Conservation (phyloP, 2,329 filamentous ascomycete species). For the Myriosclerotinia duriaeana region DNA sequence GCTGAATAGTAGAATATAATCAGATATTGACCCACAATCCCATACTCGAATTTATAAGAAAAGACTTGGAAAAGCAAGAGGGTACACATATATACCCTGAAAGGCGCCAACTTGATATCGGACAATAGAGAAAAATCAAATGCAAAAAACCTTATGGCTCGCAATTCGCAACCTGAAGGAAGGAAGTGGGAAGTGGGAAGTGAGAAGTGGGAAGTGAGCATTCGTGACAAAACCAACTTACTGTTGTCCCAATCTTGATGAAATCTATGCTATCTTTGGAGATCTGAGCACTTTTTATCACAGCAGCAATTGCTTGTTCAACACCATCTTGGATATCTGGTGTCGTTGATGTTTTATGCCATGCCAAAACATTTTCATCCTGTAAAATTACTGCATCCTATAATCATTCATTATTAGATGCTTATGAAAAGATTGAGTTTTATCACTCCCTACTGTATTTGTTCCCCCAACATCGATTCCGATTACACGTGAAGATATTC, state of each 20-base stretch:
- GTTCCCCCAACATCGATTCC: conserved; percentile 59
- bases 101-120: background rate
- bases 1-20: conserved; percentile 29
- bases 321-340: conserved; percentile 53
- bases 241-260: conserved; percentile 49
- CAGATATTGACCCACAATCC: conserved; percentile 8
- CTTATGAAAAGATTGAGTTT: background rate
- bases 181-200: background rate
- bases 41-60: background rate
- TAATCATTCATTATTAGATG: background rate
- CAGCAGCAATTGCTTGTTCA: conserved; percentile 47
- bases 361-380: conserved; percentile 41
- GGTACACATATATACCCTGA: background rate
- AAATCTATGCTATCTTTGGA: conserved; percentile 45
- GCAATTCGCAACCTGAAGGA: background rate
- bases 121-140: background rate
- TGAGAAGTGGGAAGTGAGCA: background rate
- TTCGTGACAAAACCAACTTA: conserved; percentile 25
- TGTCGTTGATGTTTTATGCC: conserved; percentile 51
- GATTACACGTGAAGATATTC: conserved; percentile 34
- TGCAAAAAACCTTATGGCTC: too few species aligned
- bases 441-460: conserved; percentile 45
- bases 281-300: conserved; percentile 44
- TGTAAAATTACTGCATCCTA: conserved; percentile 35
- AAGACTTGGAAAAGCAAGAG: background rate